phyloP scores from a whole-genome alignment of 2,329 filamentous ascomycete genomes.

The Ascochyta viciae-villosae region DNA sequence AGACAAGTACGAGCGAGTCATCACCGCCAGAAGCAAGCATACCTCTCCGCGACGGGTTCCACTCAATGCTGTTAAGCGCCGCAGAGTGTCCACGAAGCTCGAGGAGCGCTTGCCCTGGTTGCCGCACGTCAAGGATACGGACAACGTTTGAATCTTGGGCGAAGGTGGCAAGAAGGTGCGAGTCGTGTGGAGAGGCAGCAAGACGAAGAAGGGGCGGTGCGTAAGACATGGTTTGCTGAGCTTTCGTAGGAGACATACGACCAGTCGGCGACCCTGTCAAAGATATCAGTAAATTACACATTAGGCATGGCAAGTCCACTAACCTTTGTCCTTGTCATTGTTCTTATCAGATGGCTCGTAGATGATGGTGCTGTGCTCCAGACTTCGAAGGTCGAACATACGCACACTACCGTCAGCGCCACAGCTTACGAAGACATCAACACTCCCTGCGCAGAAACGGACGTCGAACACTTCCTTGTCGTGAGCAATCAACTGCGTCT shows the following conservation, averaged over 20 bases:
- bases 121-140: slow-evolving; percentile 92
- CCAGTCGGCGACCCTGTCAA: slow-evolving; percentile 53
- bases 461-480: slow-evolving; percentile 99
- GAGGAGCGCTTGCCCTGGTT: slow-evolving; percentile 92
- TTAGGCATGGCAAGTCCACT: slow-evolving; percentile 9
- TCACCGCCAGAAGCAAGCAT: slow-evolving; percentile 91
- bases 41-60: slow-evolving; percentile 86
- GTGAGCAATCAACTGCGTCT: slow-evolving; percentile 97
- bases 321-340: slow-evolving; percentile 54
- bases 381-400: slow-evolving; percentile 96
- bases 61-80: slow-evolving; percentile 90
- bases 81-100: slow-evolving; percentile 90
- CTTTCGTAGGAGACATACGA: slow-evolving; percentile 73
- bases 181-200: slow-evolving; percentile 92
- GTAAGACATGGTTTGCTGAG: slow-evolving; percentile 74
- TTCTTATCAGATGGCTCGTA: slow-evolving; percentile 95
- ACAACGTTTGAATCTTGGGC: slow-evolving; percentile 91
- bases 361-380: slow-evolving; percentile 98
- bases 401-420: slow-evolving; percentile 96
- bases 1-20: slow-evolving; percentile 88
- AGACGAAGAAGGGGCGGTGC: slow-evolving; percentile 75
- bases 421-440: slow-evolving; percentile 98
- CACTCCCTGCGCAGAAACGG: slow-evolving; percentile 94
- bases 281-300: slow-evolving; percentile 8
- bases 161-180: slow-evolving; percentile 95